Conservation (phyloP, 768 basidiomycete species). For the Punctularia strigosozonata region DNA sequence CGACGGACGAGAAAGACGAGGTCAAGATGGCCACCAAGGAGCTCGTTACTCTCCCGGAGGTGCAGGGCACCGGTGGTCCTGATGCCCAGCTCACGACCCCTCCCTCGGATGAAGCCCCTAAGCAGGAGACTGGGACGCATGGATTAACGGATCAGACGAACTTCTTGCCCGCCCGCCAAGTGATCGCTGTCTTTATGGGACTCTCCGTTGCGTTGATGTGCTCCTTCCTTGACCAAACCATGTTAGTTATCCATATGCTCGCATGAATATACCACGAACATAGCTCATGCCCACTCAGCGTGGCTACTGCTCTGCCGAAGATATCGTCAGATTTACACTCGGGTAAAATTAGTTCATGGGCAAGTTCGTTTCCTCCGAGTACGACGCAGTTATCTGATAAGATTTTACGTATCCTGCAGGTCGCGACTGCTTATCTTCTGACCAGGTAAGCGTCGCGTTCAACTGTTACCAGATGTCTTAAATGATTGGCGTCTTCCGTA, state of each 20-base stretch:
- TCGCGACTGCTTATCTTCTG: slow-evolving; percentile 9
- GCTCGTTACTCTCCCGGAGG: slow-evolving; percentile 1
- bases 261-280: background rate
- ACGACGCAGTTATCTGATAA: background rate
- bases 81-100: too few relatives aligned
- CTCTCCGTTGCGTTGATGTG: slow-evolving; percentile 10
- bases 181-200: slow-evolving; percentile 10
- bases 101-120: too few relatives aligned
- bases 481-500: background rate
- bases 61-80: background rate
- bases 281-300: slow-evolving; percentile 3
- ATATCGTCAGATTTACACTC: slow-evolving; percentile 9
- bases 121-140: too few relatives aligned
- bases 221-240: slow-evolving; percentile 12
- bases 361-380: background rate
- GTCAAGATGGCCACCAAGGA: too few relatives aligned
- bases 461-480: background rate
- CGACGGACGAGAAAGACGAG: background rate
- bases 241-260: slow-evolving; percentile 4
- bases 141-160: slow-evolving; percentile 12
- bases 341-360: slow-evolving; percentile 8
- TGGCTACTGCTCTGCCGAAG: slow-evolving; percentile 11
- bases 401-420: background rate
- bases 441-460: slow-evolving; percentile 3
- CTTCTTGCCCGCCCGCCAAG: slow-evolving; percentile 10